Evolutionary conservation across 805 yeast species (phyloP), one percentile per base, ranked within the genome.

Genomic region (Wickerhamiella dianesei): DNA sequence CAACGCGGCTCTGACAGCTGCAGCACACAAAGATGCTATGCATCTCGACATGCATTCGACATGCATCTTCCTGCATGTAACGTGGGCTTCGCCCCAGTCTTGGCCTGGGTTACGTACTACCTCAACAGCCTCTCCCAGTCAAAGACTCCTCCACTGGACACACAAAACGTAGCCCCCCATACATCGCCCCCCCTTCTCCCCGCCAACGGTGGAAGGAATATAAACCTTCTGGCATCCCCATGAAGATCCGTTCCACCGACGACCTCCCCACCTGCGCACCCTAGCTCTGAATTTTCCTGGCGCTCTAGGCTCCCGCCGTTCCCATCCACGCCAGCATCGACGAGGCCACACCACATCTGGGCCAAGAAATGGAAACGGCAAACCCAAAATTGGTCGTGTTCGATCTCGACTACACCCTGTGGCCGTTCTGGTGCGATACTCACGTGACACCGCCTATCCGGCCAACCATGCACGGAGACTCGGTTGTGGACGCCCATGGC

Each of bases 341-440:
- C 39, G 19, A 6, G 8, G 13, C 19, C 19, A 6, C 39, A 36
- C 5, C 14, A n/a, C n/a, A n/a, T n/a, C n/a, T n/a, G n/a, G n/a
- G n/a, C n/a, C n/a, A n/a, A 36, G 39, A 8, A 5, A 39, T 25
- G 32, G 32, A 25, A 12, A 25, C 32, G 32, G 32, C 32, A 12
- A 25, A 42, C 40, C 79, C 79, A 1, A 66, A 67, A 46, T 78
- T 75, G 1, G 78, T 80, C 9, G 87, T 82, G 0, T 80, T 82
- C 59, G 92, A 82, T 53, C 64, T 82, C 40, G 92, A 82, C 59
- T 82, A 77, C 57, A 82, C 92, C 0, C 62, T 82, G 32, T 82
- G 92, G 92, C 88, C 65, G 44, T 77, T 80, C 51, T 82, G 88
- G 88, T 81, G 88, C 61, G 88, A 82, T 55, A 80, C 85, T 1